phyloP scores from a whole-genome alignment of 2,329 filamentous ascomycete species.

The Diaporthe velutina region DNA sequence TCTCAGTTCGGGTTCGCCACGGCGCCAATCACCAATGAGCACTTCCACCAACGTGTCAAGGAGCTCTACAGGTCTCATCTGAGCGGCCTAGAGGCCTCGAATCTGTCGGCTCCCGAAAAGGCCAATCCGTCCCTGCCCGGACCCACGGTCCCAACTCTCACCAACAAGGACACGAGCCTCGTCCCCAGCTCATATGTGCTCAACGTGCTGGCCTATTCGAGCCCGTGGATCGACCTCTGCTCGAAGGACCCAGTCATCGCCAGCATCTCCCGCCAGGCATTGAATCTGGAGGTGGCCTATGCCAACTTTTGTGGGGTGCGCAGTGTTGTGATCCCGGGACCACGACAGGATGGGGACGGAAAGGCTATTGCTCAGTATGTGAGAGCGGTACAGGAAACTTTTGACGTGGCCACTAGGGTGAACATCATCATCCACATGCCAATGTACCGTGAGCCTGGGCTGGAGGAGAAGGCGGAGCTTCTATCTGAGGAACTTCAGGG shows the following conservation, averaged over 20 bases:
- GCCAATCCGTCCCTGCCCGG: slow-evolving; percentile 63
- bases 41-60: slow-evolving; percentile 79
- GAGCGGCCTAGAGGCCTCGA: slow-evolving; percentile 53
- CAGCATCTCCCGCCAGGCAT: slow-evolving; percentile 87
- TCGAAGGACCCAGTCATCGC: slow-evolving; percentile 86
- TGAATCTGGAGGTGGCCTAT: slow-evolving; percentile 93
- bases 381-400: slow-evolving; percentile 83
- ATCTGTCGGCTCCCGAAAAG: slow-evolving; percentile 52
- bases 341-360: slow-evolving; percentile 66
- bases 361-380: slow-evolving; percentile 80
- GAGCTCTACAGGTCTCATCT: slow-evolving; percentile 70
- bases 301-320: slow-evolving; percentile 94
- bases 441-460: slow-evolving; percentile 81
- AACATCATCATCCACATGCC: slow-evolving; percentile 85
- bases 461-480: slow-evolving; percentile 65
- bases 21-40: slow-evolving; percentile 79
- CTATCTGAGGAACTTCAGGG: slow-evolving; percentile 59
- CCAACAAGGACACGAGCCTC: slow-evolving; percentile 82
- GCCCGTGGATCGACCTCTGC: slow-evolving; percentile 92
- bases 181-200: slow-evolving; percentile 77
- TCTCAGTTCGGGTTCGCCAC: slow-evolving; percentile 83
- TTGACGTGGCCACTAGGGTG: slow-evolving; percentile 80
- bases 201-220: slow-evolving; percentile 83
- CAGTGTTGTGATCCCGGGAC: slow-evolving; percentile 86
- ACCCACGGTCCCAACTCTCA: slow-evolving; percentile 76